Conservation (phyloP, 164 flowering plant species). For the Brasenia schreberi region DNA sequence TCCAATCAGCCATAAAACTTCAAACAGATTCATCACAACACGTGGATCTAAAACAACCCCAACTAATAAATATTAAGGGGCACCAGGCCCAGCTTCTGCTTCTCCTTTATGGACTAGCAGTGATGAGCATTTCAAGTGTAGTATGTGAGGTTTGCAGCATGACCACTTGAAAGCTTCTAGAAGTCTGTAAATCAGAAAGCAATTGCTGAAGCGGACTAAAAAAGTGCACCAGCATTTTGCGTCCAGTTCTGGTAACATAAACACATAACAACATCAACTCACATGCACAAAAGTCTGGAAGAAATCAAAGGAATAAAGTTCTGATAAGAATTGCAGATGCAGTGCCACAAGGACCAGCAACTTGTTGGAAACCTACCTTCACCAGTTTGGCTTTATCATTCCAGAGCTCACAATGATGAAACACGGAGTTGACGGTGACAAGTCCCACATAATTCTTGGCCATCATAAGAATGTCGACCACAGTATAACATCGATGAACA, state of each 20-base stretch:
- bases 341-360: conserved; percentile 9
- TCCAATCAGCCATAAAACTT: conserved; percentile 47
- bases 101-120: conserved; percentile 31
- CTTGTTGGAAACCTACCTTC: conserved; percentile 30
- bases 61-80: conserved; percentile 24
- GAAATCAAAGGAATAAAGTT: conserved; percentile 3
- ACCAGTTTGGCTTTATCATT: no score
- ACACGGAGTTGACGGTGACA: no score
- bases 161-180: conserved; percentile 30
- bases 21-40: conserved; percentile 32
- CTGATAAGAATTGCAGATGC: no score
- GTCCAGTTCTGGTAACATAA: conserved; percentile 55
- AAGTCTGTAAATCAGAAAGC: conserved; percentile 10
- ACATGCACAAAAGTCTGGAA: conserved; percentile 6
- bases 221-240: conserved; percentile 18
- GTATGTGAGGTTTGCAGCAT: conserved; percentile 10
- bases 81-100: conserved; percentile 26
- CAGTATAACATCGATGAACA: no score
- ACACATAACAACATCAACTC: conserved; percentile 48
- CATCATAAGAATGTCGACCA: no score
- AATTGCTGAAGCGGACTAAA: conserved; percentile 20
- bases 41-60: conserved; percentile 27
- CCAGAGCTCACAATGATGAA: no score
- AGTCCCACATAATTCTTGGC: no score
- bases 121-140: conserved; percentile 4